Evolutionary conservation across 495 filamentous ascomycete genomes (phyloP).

Genomic region (Aspergillus heteromorphus): DNA sequence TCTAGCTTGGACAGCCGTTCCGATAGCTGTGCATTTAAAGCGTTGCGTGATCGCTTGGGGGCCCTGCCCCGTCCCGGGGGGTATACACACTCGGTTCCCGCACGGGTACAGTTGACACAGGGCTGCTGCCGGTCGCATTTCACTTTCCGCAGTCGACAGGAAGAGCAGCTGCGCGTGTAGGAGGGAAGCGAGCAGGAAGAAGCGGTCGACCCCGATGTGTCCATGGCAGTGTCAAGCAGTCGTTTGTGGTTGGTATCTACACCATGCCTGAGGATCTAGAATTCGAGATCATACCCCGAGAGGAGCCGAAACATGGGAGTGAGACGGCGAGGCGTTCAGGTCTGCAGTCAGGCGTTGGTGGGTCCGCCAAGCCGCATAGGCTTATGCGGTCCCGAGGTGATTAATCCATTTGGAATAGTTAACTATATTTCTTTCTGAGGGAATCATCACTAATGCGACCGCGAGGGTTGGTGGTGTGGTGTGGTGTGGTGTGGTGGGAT

Average conservation of each 20-base stretch:
- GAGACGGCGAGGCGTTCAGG: too few relatives aligned
- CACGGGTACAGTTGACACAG: not conserved
- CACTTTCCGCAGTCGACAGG: not conserved
- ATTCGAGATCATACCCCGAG: too few relatives aligned
- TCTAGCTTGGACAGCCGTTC: not conserved
- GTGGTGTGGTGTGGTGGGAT: too few relatives aligned
- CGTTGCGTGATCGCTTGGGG: not conserved
- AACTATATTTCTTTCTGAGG: too few relatives aligned
- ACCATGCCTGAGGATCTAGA: too few relatives aligned
- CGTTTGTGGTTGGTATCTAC: too few relatives aligned
- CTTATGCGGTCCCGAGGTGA: not conserved
- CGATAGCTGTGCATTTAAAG: not conserved
- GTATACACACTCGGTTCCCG: not conserved
- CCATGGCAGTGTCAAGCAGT: too few relatives aligned
- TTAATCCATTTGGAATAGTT: too few relatives aligned
- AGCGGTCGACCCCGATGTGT: not conserved
- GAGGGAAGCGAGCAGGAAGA: not conserved
- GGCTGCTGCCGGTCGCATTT: slow-evolving; percentile 1
- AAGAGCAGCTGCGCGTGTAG: not conserved
- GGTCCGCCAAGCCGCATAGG: not conserved
- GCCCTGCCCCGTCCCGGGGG: slow-evolving; percentile 1
- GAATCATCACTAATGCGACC: too few relatives aligned
- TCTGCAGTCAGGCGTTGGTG: too few relatives aligned
- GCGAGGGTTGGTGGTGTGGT: too few relatives aligned
- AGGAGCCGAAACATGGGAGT: too few relatives aligned